Percentiles rank a stretch among this genome's conserved stretches.
Conservation (phyloP, 2,329 filamentous ascomycete species). For the Ophiostoma fasciatum region DNA sequence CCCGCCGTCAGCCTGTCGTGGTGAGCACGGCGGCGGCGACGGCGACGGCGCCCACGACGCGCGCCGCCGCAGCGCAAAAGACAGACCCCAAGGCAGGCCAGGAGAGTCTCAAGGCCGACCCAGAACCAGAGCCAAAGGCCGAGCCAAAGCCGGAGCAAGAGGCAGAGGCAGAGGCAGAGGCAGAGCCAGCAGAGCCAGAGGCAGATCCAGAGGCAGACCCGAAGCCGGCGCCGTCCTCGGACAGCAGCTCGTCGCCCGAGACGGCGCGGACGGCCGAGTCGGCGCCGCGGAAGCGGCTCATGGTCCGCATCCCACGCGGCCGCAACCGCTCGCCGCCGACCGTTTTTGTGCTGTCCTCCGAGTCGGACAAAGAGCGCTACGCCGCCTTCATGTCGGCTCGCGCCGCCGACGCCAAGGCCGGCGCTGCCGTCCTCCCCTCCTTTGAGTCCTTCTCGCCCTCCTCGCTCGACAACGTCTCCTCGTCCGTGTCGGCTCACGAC, state of each 20-base stretch:
- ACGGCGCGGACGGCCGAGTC: background rate
- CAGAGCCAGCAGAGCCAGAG: background rate
- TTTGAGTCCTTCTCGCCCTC: slow-evolving; percentile 1
- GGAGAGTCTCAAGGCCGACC: too few species aligned
- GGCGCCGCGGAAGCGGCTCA: slow-evolving; percentile 1
- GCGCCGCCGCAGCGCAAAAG: too few species aligned
- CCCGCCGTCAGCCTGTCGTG: too few species aligned
- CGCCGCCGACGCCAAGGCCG: slow-evolving; percentile 4
- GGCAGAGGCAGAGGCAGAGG: too few species aligned
- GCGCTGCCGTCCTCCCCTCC: background rate
- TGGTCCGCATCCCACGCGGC: slow-evolving; percentile 7
- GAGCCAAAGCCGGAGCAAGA: too few species aligned
- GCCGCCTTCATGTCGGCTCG: slow-evolving; percentile 4
- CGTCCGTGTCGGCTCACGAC: too few species aligned
- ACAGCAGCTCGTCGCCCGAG: slow-evolving; percentile 1
- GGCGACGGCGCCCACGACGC: too few species aligned
- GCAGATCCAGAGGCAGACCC: background rate
- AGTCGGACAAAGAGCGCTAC: slow-evolving; percentile 7
- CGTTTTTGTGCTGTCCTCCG: slow-evolving; percentile 5
- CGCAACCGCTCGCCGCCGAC: slow-evolving; percentile 7
- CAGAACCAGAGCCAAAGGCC: too few species aligned
- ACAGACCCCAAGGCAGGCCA: too few species aligned
- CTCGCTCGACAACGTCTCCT: too few species aligned
- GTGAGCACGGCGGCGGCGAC: too few species aligned
- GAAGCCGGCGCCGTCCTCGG: background rate